phyloP scores from a whole-genome alignment of 352 stramenopile genomes.

The Phytopythium boreale region DNA sequence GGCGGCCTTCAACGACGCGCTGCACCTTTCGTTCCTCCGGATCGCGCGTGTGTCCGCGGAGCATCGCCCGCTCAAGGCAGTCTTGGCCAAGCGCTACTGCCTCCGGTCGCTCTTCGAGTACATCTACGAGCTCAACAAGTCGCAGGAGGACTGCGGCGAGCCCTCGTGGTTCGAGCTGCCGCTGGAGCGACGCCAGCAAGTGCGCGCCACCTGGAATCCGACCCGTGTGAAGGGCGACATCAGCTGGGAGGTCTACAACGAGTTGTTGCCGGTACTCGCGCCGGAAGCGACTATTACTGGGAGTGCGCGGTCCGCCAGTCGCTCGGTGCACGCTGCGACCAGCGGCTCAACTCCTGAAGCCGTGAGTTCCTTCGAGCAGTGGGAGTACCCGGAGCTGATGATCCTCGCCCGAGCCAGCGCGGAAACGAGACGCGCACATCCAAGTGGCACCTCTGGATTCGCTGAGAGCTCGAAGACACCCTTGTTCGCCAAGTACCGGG shows the following conservation, averaged over 20 bases:
- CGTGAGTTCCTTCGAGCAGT: neutral
- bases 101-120: neutral
- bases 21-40: neutral
- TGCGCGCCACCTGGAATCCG: neutral
- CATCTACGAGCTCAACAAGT: constrained; percentile 5
- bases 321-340: neutral
- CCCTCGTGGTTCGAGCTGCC: constrained; percentile 1
- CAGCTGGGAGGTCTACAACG: neutral
- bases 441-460: neutral
- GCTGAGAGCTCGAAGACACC: neutral
- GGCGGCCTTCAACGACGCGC: neutral
- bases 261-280: neutral
- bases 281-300: neutral
- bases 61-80: neutral
- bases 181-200: neutral
- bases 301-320: neutral
- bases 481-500: neutral
- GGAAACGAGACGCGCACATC: neutral
- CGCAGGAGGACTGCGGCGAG: neutral
- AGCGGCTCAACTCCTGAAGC: neutral
- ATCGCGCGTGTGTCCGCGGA: neutral
- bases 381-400: neutral
- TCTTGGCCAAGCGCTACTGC: neutral
- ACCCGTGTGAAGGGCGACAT: neutral
- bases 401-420: neutral